phyloP scores from a whole-genome alignment of 371 early-diverging fungal species.

The Apophysomyces trapeziformis region DNA sequence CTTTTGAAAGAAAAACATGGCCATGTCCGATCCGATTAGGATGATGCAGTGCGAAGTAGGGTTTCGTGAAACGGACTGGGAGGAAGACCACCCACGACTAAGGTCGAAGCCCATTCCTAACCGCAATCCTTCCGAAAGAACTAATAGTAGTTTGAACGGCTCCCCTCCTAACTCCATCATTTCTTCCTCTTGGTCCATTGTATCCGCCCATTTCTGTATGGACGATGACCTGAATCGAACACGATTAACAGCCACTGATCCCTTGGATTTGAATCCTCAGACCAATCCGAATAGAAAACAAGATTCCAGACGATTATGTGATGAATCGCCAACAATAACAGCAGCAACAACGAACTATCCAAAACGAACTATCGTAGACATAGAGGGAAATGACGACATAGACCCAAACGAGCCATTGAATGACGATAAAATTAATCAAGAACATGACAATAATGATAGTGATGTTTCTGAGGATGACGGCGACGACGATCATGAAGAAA shows the following conservation, averaged over 20 bases:
- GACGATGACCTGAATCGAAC: not conserved
- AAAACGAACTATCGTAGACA: not conserved
- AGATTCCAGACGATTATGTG: not conserved
- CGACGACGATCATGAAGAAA: not conserved
- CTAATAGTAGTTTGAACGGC: not conserved
- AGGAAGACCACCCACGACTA: not conserved
- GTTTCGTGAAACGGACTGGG: not conserved
- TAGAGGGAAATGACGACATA: not conserved
- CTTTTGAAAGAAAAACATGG: not conserved
- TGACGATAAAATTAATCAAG: not conserved
- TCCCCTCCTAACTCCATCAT: not conserved
- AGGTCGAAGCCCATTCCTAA: slow-evolving; percentile 4
- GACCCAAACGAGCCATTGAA: too few species aligned
- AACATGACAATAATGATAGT: not conserved
- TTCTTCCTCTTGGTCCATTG: slow-evolving; percentile 5
- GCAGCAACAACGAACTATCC: not conserved
- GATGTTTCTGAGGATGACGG: not conserved
- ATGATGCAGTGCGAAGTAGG: not conserved
- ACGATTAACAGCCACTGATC: not conserved
- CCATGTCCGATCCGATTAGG: slow-evolving; percentile 5
- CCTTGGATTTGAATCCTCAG: not conserved
- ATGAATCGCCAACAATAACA: too few species aligned
- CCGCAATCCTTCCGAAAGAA: slow-evolving; percentile 10
- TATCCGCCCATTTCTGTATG: not conserved
- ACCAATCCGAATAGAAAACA: not conserved